These are phyloP conservation scores for Didymella pomorum DNA, from an alignment of 2,329 filamentous ascomycete species.

Conservation along the genomic window DNA sequence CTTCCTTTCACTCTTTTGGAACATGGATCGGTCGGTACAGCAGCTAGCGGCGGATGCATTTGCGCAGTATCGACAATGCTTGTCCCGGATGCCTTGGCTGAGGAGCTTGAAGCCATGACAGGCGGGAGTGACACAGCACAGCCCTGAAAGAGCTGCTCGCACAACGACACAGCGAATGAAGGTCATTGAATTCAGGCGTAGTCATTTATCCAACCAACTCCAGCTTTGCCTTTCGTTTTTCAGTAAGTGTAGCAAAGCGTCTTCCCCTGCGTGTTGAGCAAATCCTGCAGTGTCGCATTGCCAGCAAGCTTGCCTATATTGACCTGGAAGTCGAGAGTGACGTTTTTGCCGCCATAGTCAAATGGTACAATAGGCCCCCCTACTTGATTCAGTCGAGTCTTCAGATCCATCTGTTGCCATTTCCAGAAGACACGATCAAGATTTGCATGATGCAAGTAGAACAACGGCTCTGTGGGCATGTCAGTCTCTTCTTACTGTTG, in stretches of 20 bases:
- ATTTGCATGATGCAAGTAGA: background rate
- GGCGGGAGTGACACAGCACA: background rate
- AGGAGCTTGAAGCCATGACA: background rate
- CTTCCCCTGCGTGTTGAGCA: conserved; percentile 39
- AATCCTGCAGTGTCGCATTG: conserved; percentile 36
- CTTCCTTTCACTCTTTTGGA: background rate
- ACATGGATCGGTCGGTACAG: background rate
- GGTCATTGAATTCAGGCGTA: background rate
- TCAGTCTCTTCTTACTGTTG: background rate
- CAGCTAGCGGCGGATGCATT: background rate
- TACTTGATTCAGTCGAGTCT: conserved; percentile 30
- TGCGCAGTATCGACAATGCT: background rate
- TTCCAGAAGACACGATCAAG: background rate
- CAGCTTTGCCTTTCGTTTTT: background rate
- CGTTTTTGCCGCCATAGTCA: conserved; percentile 33
- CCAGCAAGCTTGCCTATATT: conserved; percentile 41
- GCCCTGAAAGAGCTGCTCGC: background rate
- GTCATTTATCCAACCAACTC: background rate
- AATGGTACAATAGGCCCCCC: conserved; percentile 21
- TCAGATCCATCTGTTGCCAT: background rate
- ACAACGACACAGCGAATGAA: background rate
- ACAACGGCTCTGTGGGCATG: conserved; percentile 33
- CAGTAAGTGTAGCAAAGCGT: conserved; percentile 37
- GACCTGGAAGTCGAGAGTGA: conserved; percentile 47
- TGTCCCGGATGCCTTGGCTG: background rate